Evolutionary conservation across 2,329 filamentous ascomycete species (phyloP).

Genomic region (Phyllosticta capitalensis): DNA sequence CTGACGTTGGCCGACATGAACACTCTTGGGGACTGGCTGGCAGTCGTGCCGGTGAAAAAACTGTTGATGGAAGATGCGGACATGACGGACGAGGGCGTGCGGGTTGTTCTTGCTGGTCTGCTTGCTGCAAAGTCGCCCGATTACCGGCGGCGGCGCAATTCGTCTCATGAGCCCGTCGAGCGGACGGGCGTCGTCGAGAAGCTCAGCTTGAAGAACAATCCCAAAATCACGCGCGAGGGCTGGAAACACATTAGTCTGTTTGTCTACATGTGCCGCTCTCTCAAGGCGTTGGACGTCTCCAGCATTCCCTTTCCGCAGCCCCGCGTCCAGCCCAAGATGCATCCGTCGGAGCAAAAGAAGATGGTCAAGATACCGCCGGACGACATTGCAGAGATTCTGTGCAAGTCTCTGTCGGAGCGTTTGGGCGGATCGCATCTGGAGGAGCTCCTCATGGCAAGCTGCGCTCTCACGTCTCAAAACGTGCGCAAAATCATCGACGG

Average conservation of each 20-base stretch:
- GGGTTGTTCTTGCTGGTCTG: slow-evolving; percentile 77
- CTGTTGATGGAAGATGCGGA: slow-evolving; percentile 80
- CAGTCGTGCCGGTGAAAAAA: slow-evolving; percentile 83
- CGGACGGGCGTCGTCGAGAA: slow-evolving; percentile 73
- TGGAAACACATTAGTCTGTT: slow-evolving; percentile 91
- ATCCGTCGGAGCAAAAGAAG: slow-evolving; percentile 10
- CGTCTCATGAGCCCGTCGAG: slow-evolving; percentile 18
- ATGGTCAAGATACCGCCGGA: slow-evolving; percentile 5
- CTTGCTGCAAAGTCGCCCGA: slow-evolving; percentile 66
- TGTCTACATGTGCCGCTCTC: slow-evolving; percentile 76
- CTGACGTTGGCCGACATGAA: slow-evolving; percentile 75
- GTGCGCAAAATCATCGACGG: slow-evolving; percentile 73
- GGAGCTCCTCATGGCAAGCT: slow-evolving; percentile 74
- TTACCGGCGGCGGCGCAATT: slow-evolving; percentile 35
- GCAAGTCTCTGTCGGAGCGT: slow-evolving; percentile 66
- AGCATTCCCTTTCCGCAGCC: slow-evolving; percentile 56
- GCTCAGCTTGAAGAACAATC: slow-evolving; percentile 79
- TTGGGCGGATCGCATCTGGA: slow-evolving; percentile 68
- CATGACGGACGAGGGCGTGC: slow-evolving; percentile 74
- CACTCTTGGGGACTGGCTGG: slow-evolving; percentile 87
- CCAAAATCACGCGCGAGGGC: slow-evolving; percentile 71
- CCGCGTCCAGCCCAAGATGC: slow-evolving; percentile 47
- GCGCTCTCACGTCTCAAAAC: slow-evolving; percentile 59
- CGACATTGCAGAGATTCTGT: slow-evolving; percentile 58
- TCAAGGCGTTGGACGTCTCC: slow-evolving; percentile 80